Evolutionary conservation across 805 yeast genomes (phyloP).

Genomic region (Lipomyces orientalis): DNA sequence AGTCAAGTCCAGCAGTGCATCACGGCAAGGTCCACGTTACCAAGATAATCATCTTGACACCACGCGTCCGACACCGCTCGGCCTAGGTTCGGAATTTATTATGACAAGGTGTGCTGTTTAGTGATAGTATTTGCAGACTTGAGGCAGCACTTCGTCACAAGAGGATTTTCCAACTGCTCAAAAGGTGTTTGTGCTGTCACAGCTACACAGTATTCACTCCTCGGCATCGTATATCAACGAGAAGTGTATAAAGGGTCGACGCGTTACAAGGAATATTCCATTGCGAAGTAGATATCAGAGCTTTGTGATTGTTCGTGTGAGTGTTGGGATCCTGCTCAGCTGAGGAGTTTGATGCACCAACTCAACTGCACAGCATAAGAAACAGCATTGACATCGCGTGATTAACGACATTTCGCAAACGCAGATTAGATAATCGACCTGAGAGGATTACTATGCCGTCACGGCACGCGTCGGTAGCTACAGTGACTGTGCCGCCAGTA

Average conservation of each 20-base stretch:
- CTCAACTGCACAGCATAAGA: background rate
- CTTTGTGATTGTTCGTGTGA: background rate
- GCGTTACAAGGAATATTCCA: background rate
- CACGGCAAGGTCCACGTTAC: background rate
- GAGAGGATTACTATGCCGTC: constrained; percentile 11
- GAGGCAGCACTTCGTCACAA: background rate
- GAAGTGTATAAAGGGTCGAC: background rate
- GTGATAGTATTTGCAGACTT: background rate
- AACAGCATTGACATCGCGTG: background rate
- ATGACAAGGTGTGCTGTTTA: background rate
- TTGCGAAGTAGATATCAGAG: background rate
- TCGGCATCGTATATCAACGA: background rate
- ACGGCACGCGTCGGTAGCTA: constrained; percentile 12
- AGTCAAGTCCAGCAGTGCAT: background rate
- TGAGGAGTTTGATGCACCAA: background rate
- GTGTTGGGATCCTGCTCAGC: background rate
- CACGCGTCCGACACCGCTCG: background rate
- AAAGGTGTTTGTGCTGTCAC: background rate
- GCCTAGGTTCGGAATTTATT: background rate
- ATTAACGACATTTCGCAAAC: background rate
- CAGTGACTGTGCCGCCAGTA: background rate
- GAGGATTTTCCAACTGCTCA: background rate
- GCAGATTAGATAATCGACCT: background rate
- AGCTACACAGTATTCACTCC: background rate
- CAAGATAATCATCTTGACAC: background rate